These are phyloP conservation scores for Ceratopteris richardii DNA, from an alignment of 75 land plant genomes.

Conservation along the genomic window DNA sequence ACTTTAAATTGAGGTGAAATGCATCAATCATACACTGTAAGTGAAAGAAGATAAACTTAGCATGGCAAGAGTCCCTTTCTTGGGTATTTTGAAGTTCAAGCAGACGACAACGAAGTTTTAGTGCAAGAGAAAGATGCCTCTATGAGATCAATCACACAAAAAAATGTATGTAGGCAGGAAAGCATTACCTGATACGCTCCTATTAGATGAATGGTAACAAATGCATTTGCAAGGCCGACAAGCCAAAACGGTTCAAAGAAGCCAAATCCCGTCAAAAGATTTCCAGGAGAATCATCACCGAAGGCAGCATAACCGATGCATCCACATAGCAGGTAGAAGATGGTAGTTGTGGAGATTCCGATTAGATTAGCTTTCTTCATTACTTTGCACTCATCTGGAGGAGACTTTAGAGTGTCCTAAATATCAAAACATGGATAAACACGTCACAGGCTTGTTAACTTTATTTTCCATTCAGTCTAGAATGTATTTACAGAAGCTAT, in stretches of 20 bases:
- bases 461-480: too few species aligned
- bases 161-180: background rate
- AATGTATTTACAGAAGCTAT: background rate
- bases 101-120: too few species aligned
- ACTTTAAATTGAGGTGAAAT: too few species aligned
- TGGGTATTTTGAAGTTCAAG: too few species aligned
- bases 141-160: too few species aligned
- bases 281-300: conserved; percentile 21
- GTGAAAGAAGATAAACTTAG: too few species aligned
- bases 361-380: conserved; percentile 18
- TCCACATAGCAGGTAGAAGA: conserved; percentile 18
- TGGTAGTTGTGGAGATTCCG: background rate
- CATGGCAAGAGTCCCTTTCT: too few species aligned
- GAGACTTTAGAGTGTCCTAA: conserved; percentile 19
- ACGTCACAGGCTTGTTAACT: background rate
- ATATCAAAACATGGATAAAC: background rate
- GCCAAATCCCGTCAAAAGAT: conserved; percentile 22
- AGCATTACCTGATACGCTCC: conserved; percentile 21
- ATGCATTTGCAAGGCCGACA: conserved; percentile 23
- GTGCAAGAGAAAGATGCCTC: too few species aligned
- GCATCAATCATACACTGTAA: too few species aligned
- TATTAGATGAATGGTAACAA: conserved; percentile 16
- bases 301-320: conserved; percentile 24
- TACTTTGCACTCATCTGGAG: conserved; percentile 15
- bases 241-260: conserved; percentile 26